These are phyloP conservation scores for Cystofilobasidium bisporidii DNA, from an alignment of 768 basidiomycete species.

Conservation along the genomic window DNA sequence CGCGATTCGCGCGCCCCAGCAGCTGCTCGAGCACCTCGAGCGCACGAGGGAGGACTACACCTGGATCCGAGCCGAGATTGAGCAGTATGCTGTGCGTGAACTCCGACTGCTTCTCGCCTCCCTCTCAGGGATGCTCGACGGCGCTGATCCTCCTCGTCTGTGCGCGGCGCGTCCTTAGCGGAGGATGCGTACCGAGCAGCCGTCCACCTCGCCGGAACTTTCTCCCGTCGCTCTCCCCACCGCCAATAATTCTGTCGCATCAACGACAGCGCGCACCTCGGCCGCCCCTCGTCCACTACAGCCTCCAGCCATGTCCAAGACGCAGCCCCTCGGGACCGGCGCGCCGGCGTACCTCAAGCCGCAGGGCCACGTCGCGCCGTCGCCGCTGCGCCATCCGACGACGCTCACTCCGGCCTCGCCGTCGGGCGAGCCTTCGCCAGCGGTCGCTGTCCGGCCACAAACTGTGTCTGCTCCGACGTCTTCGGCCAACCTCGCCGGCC, in stretches of 20 bases:
- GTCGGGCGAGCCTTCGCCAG: background rate
- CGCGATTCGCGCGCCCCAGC: background rate
- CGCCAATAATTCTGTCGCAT: too few relatives aligned
- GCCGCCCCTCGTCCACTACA: background rate
- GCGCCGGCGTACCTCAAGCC: background rate
- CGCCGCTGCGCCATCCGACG: background rate
- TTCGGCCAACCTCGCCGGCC: background rate
- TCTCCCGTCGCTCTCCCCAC: background rate
- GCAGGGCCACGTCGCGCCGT: background rate
- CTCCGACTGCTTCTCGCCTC: background rate
- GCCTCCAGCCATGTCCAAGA: background rate
- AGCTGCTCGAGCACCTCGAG: slow-evolving; percentile 1
- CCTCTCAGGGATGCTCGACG: background rate
- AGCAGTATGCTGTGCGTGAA: background rate
- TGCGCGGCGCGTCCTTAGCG: background rate
- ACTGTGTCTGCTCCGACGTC: background rate
- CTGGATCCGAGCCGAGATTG: slow-evolving; percentile 3
- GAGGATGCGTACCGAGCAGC: background rate
- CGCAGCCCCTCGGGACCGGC: background rate
- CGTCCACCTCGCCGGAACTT: background rate
- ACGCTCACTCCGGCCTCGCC: background rate
- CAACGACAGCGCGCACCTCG: background rate
- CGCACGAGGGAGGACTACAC: background rate
- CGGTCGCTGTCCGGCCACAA: background rate
- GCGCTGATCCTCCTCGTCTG: background rate